Percentiles rank a stretch among this genome's conserved stretches.
phyloP scores from a whole-genome alignment of 208 protist species.

The Sergeia podlipaevii region DNA sequence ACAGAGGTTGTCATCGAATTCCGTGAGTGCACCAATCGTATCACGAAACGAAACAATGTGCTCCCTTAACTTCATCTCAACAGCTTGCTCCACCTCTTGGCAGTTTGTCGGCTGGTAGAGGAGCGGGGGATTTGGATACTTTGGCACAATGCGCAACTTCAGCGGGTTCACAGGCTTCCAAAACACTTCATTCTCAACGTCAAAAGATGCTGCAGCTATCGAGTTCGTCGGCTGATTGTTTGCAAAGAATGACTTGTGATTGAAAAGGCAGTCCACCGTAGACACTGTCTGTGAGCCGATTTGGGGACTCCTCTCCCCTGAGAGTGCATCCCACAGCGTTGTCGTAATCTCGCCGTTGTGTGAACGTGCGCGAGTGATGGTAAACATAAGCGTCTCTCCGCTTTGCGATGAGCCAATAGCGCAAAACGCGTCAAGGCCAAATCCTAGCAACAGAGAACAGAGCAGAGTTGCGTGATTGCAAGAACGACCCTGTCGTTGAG shows the following conservation, averaged over 20 bases:
- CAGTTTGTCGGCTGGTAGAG: conserved; percentile 35
- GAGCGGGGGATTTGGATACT: conserved; percentile 63
- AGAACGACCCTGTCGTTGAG: conserved; percentile 69
- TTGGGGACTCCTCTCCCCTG: conserved; percentile 44
- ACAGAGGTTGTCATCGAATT: conserved; percentile 72
- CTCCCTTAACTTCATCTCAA: conserved; percentile 48
- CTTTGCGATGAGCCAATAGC: conserved; percentile 45
- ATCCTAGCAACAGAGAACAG: conserved; percentile 89
- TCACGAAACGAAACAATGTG: conserved; percentile 66
- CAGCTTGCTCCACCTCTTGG: conserved; percentile 33
- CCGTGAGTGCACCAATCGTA: conserved; percentile 57
- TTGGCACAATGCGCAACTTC: conserved; percentile 85
- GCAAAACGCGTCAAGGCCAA: conserved; percentile 89
- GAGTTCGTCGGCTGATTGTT: conserved; percentile 73
- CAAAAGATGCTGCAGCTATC: conserved; percentile 61
- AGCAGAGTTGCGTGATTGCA: conserved; percentile 88
- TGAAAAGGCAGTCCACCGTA: conserved; percentile 86
- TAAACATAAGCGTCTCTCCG: conserved; percentile 61
- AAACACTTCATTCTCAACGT: conserved; percentile 84
- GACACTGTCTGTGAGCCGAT: conserved; percentile 43
- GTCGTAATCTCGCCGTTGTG: conserved; percentile 27
- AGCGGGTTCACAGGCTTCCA: conserved; percentile 90
- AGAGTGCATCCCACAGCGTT: conserved; percentile 79
- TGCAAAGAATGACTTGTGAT: conserved; percentile 83
- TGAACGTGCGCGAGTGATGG: conserved; percentile 50